Evolutionary conservation across 495 filamentous ascomycete species (phyloP).

Genomic region (Aspergillus mulundensis): DNA sequence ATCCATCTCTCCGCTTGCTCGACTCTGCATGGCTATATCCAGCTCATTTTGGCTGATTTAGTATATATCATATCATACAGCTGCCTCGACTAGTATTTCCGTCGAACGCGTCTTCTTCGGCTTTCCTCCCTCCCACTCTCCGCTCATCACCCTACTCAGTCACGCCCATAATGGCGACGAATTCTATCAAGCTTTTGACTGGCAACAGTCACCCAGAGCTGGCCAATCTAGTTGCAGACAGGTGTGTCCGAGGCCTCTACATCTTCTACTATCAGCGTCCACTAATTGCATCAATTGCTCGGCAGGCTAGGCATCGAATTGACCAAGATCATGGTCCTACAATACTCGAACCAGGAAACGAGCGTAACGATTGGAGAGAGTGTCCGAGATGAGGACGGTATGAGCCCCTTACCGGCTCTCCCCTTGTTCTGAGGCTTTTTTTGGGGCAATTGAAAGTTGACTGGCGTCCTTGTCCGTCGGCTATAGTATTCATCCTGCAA

Average conservation of each 20-base stretch:
- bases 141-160: not conserved
- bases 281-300: slow-evolving; percentile 13
- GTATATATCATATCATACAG: not conserved
- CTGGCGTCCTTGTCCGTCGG: slow-evolving; percentile 13
- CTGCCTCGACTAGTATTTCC: not conserved
- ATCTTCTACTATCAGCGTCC: not conserved
- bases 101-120: not conserved
- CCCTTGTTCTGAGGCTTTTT: slow-evolving; percentile 9
- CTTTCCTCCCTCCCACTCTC: not conserved
- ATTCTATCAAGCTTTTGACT: slow-evolving; percentile 94
- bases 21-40: not conserved
- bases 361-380: slow-evolving; percentile 96
- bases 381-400: slow-evolving; percentile 94
- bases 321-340: slow-evolving; percentile 87
- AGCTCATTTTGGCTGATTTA: not conserved
- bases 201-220: slow-evolving; percentile 93
- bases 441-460: slow-evolving; percentile 6
- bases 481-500: slow-evolving; percentile 87
- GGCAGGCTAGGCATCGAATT: slow-evolving; percentile 85
- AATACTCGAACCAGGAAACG: slow-evolving; percentile 97
- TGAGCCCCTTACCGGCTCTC: slow-evolving; percentile 8
- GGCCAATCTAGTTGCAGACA: slow-evolving; percentile 82
- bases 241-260: slow-evolving; percentile 49
- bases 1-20: slow-evolving; percentile 2
- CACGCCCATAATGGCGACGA: slow-evolving; percentile 58